These are phyloP conservation scores for Fagus crenata DNA, from an alignment of 306 rosid species.

Conservation along the genomic window DNA sequence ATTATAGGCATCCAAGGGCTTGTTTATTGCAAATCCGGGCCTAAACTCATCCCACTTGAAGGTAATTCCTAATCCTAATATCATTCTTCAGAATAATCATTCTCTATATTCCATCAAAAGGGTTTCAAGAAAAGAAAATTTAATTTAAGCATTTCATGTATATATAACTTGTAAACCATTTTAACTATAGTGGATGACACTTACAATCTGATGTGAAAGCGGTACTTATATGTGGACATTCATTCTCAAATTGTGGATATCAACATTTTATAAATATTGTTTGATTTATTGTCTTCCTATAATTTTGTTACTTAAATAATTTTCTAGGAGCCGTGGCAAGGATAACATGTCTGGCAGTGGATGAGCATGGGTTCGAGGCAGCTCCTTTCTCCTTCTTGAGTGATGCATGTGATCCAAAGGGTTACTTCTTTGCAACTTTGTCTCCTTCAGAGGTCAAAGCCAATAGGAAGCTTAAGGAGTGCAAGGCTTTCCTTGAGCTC, in stretches of 20 bases:
- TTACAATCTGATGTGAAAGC: too few relatives aligned
- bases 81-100: background rate
- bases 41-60: slow-evolving; percentile 48
- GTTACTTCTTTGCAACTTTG: slow-evolving; percentile 63
- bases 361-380: slow-evolving; percentile 41
- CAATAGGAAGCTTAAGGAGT: slow-evolving; percentile 34
- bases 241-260: too few relatives aligned
- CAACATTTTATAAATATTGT: background rate
- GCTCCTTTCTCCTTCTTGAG: slow-evolving; percentile 45
- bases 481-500: slow-evolving; percentile 48
- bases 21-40: slow-evolving; percentile 50
- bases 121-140: too few relatives aligned
- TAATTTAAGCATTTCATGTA: too few relatives aligned
- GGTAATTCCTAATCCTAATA: slow-evolving; percentile 24
- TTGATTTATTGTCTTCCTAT: background rate
- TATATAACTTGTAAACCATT: too few relatives aligned
- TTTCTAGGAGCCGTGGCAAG: slow-evolving; percentile 53
- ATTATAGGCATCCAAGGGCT: slow-evolving; percentile 58
- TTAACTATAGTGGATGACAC: too few relatives aligned
- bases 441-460: slow-evolving; percentile 37
- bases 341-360: slow-evolving; percentile 43
- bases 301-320: background rate
- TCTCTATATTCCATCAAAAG: background rate
- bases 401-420: slow-evolving; percentile 38
- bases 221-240: too few relatives aligned